Conservation (phyloP, 805 yeast species). For the Candida silvatica region DNA sequence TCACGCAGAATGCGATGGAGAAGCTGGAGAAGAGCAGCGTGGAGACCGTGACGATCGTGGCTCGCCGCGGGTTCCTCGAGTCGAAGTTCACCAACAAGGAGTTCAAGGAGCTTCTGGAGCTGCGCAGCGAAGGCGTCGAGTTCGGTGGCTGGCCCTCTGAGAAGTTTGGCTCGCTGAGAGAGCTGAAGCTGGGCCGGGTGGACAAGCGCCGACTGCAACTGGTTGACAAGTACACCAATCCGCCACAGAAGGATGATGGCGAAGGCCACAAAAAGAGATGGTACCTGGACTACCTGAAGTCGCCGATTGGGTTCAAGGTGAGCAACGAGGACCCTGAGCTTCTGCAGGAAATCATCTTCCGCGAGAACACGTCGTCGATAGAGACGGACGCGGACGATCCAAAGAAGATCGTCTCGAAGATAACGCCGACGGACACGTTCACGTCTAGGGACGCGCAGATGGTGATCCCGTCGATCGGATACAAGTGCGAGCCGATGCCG, state of each 20-base stretch:
- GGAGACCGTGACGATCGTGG: slow-evolving; percentile 63
- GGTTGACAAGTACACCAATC: slow-evolving; percentile 38
- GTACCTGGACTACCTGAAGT: slow-evolving; percentile 60
- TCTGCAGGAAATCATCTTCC: slow-evolving; percentile 39
- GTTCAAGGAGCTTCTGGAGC: slow-evolving; percentile 70
- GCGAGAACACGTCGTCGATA: slow-evolving; percentile 34
- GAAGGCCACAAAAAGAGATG: slow-evolving; percentile 31
- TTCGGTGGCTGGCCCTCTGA: slow-evolving; percentile 39
- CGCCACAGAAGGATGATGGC: slow-evolving; percentile 2
- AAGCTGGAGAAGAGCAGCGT: slow-evolving; percentile 45
- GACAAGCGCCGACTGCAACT: slow-evolving; percentile 60
- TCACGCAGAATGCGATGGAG: slow-evolving; percentile 50
- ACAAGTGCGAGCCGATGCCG: slow-evolving; percentile 53
- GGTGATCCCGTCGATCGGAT: slow-evolving; percentile 78
- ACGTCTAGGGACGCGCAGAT: slow-evolving; percentile 43
- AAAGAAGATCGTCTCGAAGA: slow-evolving; percentile 28
- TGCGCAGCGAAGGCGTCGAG: slow-evolving; percentile 36
- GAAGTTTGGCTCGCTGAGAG: slow-evolving; percentile 22
- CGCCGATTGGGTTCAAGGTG: slow-evolving; percentile 49
- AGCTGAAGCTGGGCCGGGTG: slow-evolving; percentile 36
- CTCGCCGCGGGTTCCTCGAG: slow-evolving; percentile 77
- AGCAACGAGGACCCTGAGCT: slow-evolving; percentile 25
- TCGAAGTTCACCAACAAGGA: slow-evolving; percentile 92
- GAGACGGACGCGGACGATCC: slow-evolving; percentile 25
- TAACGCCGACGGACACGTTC: slow-evolving; percentile 12